Evolutionary conservation across 768 basidiomycete genomes (phyloP).

Genomic region (Termitomyces sp.): DNA sequence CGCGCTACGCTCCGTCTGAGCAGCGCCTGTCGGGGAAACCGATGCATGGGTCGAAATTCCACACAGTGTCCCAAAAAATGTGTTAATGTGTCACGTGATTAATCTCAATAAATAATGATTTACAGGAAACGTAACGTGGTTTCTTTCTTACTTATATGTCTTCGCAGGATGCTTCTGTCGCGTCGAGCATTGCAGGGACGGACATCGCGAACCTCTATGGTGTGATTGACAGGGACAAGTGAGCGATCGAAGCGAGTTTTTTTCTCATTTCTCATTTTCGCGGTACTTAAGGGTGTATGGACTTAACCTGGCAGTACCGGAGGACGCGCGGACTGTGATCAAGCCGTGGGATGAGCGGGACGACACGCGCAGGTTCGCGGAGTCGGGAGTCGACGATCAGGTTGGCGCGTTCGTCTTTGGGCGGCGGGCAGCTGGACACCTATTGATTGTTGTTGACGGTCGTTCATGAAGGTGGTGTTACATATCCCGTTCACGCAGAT

Average conservation of each 20-base stretch:
- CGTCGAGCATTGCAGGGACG: conserved; percentile 39
- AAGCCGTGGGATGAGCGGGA: conserved; percentile 83
- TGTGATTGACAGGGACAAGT: conserved; percentile 67
- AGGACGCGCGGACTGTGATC: conserved; percentile 69
- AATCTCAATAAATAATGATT: no score
- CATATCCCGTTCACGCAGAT: conserved; percentile 79
- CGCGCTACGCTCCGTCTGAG: conserved; percentile 18
- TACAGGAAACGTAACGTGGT: no score
- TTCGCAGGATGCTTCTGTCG: conserved; percentile 28
- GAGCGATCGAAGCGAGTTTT: conserved; percentile 21
- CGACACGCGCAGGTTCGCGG: conserved; percentile 56
- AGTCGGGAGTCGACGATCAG: conserved; percentile 86
- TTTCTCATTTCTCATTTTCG: conserved; percentile 19
- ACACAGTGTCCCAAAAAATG: conserved; percentile 6
- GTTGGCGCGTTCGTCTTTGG: conserved; percentile 29
- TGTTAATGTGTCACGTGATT: conserved; percentile 11
- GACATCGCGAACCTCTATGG: conserved; percentile 52
- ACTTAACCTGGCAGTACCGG: conserved; percentile 75
- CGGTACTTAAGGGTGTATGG: conserved; percentile 63
- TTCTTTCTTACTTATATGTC: not conserved
- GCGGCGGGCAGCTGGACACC: conserved; percentile 5
- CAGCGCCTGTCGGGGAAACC: conserved; percentile 16
- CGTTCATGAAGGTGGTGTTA: conserved; percentile 56
- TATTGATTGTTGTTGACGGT: not conserved
- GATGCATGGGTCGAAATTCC: conserved; percentile 14